Evolutionary conservation across 306 rosid genomes (phyloP).

Genomic region (Alnus rubra): DNA sequence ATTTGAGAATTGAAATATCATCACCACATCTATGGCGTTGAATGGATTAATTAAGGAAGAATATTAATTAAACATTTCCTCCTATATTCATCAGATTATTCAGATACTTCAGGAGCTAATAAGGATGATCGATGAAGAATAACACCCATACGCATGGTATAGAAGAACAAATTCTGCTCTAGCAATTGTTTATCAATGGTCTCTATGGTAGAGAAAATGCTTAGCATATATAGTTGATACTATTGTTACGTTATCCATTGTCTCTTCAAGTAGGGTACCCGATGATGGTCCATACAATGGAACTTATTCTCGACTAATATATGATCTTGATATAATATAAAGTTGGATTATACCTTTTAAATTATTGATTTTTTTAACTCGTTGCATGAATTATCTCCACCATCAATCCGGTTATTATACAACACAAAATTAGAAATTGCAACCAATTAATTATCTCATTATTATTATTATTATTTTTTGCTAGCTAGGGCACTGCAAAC

Average conservation of each 20-base stretch:
- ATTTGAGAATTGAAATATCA: not conserved
- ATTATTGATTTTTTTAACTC: conserved; percentile 19
- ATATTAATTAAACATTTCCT: not conserved
- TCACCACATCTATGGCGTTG: not conserved
- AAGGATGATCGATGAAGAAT: conserved; percentile 30
- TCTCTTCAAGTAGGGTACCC: conserved; percentile 36
- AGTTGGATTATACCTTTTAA: conserved; percentile 27
- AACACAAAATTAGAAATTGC: not conserved
- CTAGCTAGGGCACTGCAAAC: too few species aligned
- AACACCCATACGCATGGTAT: conserved; percentile 26
- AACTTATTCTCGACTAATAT: conserved; percentile 44
- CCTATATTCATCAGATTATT: conserved; percentile 5
- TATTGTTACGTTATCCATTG: conserved; percentile 36
- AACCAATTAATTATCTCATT: too few species aligned
- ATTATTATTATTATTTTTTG: too few species aligned
- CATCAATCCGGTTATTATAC: conserved; percentile 5
- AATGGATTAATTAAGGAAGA: not conserved
- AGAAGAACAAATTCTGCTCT: conserved; percentile 38
- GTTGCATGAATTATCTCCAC: not conserved
- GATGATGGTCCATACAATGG: conserved; percentile 25
- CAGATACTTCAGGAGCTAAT: conserved; percentile 5
- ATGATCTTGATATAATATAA: conserved; percentile 10
- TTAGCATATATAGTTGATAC: conserved; percentile 22
- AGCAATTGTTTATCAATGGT: conserved; percentile 26
- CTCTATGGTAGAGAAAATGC: conserved; percentile 22